These are phyloP conservation scores for Miamiensis avidus DNA, from an alignment of 169 alveolate genomes.

Conservation along the genomic window DNA sequence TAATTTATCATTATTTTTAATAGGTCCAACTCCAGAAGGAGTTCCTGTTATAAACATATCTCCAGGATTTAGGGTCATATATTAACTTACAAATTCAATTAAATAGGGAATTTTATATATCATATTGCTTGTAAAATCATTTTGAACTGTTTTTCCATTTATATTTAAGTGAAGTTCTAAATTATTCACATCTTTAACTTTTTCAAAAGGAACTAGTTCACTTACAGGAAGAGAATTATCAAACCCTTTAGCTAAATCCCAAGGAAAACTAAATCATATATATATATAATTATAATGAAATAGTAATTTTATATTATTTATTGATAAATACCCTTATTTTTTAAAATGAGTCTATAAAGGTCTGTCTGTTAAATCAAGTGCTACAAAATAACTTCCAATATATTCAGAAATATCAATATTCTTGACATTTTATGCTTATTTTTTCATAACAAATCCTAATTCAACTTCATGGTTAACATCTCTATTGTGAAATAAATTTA, in stretches of 20 bases:
- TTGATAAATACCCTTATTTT: constrained; percentile 1
- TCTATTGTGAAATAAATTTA: constrained; percentile 18
- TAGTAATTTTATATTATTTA: no score
- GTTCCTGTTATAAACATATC: constrained; percentile 76
- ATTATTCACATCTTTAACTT: constrained; percentile 42
- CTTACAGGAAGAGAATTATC: constrained; percentile 47
- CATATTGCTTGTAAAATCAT: constrained; percentile 60
- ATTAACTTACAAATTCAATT: constrained; percentile 48
- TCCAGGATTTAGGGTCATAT: constrained; percentile 72
- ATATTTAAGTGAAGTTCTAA: constrained; percentile 38
- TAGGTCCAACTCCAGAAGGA: constrained; percentile 68
- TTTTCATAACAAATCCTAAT: constrained; percentile 40
- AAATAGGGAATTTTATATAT: constrained; percentile 53
- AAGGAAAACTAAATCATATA: constrained; percentile 34
- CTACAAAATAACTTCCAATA: constrained; percentile 48
- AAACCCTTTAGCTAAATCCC: constrained; percentile 57
- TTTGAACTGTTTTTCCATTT: constrained; percentile 39
- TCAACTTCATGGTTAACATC: constrained; percentile 60
- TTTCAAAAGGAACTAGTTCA: constrained; percentile 22
- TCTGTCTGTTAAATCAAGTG: constrained; percentile 51
- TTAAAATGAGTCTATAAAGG: constrained; percentile 34
- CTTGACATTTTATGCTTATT: constrained; percentile 21
- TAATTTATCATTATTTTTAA: constrained; percentile 48
- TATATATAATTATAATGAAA: no score
- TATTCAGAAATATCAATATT: constrained; percentile 30